Conservation (phyloP, 768 basidiomycete genomes). For the Rhizopogon rudus region DNA sequence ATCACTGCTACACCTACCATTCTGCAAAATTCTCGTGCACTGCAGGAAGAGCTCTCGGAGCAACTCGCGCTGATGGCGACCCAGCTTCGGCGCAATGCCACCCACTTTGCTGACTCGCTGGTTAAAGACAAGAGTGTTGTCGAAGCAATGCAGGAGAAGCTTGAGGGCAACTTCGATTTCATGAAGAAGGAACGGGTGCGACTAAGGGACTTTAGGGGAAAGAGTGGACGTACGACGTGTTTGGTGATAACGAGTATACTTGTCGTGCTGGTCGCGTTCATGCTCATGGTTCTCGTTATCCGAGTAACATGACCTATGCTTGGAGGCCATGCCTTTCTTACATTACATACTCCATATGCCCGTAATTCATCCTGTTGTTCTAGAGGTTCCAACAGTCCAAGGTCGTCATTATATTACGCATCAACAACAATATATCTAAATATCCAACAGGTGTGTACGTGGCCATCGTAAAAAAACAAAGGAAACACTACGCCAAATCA, state of each 20-base stretch:
- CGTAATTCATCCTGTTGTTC: background rate
- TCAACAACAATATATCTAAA: background rate
- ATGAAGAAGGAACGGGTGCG: slow-evolving; percentile 64
- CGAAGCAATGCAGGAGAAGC: slow-evolving; percentile 58
- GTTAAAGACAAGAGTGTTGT: slow-evolving; percentile 72
- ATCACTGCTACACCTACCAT: slow-evolving; percentile 33
- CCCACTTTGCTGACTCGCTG: slow-evolving; percentile 70
- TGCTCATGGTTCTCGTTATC: slow-evolving; percentile 70
- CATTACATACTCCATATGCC: background rate
- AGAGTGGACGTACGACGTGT: slow-evolving; percentile 70
- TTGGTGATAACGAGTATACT: slow-evolving; percentile 59
- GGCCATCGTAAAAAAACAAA: background rate
- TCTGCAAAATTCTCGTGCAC: slow-evolving; percentile 50
- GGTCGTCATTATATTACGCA: slow-evolving; percentile 7
- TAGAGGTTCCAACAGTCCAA: slow-evolving; percentile 10
- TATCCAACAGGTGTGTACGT: slow-evolving; percentile 3
- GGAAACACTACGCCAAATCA: background rate
- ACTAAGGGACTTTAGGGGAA: slow-evolving; percentile 56
- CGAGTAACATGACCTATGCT: slow-evolving; percentile 42
- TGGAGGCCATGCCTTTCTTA: background rate
- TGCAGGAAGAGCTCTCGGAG: slow-evolving; percentile 70
- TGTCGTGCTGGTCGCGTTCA: slow-evolving; percentile 62
- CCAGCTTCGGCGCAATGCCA: slow-evolving; percentile 79
- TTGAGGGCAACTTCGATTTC: slow-evolving; percentile 66
- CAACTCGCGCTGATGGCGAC: slow-evolving; percentile 84